Evolutionary conservation across 2,329 filamentous ascomycete genomes (phyloP).

Genomic region (Colletotrichum sp.): DNA sequence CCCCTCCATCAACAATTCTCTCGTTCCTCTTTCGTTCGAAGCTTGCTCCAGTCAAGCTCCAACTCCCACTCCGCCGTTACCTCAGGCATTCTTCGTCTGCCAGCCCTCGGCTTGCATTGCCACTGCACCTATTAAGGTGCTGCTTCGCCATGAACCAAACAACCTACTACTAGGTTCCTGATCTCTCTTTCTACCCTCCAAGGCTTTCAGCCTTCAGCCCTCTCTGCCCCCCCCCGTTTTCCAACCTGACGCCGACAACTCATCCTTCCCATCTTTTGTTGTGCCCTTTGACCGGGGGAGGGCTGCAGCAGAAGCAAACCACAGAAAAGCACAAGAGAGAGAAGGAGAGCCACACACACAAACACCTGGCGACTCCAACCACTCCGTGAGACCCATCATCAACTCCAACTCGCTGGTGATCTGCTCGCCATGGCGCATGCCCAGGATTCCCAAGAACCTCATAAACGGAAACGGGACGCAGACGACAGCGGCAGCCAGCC

Average conservation of each 20-base stretch:
- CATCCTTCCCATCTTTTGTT: not conserved
- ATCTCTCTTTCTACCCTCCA: not conserved
- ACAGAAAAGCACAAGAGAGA: not conserved
- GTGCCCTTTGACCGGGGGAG: not conserved
- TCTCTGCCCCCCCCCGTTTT: not conserved
- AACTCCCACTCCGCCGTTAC: slow-evolving; percentile 1
- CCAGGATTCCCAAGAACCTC: slow-evolving; percentile 41
- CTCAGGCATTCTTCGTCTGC: slow-evolving; percentile 12
- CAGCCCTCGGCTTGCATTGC: not conserved
- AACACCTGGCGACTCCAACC: not conserved
- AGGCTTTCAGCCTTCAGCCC: slow-evolving; percentile 9
- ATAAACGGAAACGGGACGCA: slow-evolving; percentile 54
- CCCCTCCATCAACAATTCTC: slow-evolving; percentile 8
- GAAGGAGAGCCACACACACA: not conserved
- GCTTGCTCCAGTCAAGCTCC: slow-evolving; percentile 15
- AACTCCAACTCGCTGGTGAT: slow-evolving; percentile 2
- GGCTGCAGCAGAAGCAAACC: not conserved
- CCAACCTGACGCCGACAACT: not conserved
- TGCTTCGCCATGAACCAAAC: slow-evolving; percentile 20
- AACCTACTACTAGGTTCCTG: not conserved
- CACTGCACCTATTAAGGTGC: slow-evolving; percentile 14
- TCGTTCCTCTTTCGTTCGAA: slow-evolving; percentile 12
- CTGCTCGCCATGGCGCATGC: slow-evolving; percentile 44
- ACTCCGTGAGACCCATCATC: not conserved
- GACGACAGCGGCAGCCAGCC: slow-evolving; percentile 48